Percentiles rank a stretch among this genome's conserved stretches.
phyloP scores from a whole-genome alignment of 352 stramenopile genomes.

The Globisporangium yorkense region DNA sequence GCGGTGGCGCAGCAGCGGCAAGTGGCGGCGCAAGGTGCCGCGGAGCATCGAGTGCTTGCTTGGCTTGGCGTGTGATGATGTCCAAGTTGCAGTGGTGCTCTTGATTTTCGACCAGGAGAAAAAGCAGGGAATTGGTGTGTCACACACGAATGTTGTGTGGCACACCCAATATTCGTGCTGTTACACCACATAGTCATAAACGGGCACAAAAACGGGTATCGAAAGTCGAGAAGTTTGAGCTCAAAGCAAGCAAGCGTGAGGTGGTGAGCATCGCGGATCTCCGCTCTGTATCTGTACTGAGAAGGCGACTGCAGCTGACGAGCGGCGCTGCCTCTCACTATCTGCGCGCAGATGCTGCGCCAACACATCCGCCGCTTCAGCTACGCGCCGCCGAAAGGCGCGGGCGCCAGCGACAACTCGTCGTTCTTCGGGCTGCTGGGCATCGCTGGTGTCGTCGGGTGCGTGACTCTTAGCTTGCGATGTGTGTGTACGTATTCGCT shows the following conservation, averaged over 20 bases:
- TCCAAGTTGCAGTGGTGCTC: too few relatives aligned
- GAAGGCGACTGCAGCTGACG: background rate
- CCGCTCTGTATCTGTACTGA: background rate
- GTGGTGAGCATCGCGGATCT: background rate
- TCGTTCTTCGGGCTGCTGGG: slow-evolving; percentile 75
- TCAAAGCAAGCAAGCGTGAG: background rate
- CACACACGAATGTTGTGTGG: too few relatives aligned
- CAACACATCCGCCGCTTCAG: slow-evolving; percentile 45
- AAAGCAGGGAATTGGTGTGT: too few relatives aligned
- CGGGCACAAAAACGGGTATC: too few relatives aligned
- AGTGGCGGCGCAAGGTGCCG: background rate
- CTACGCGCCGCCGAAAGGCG: slow-evolving; percentile 56
- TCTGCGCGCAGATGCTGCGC: slow-evolving; percentile 12
- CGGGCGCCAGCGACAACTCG: slow-evolving; percentile 69
- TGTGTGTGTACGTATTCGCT: background rate
- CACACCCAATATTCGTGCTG: too few relatives aligned
- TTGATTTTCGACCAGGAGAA: too few relatives aligned
- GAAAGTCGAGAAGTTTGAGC: too few relatives aligned
- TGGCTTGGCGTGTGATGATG: too few relatives aligned
- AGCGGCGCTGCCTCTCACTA: background rate
- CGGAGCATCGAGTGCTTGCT: background rate
- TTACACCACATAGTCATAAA: too few relatives aligned
- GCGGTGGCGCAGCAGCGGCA: slow-evolving; percentile 1
- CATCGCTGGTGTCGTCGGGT: slow-evolving; percentile 60
- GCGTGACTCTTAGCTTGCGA: background rate